Conservation (phyloP, 1,284 basidiomycete genomes). For the Moesziomyces sp. region DNA sequence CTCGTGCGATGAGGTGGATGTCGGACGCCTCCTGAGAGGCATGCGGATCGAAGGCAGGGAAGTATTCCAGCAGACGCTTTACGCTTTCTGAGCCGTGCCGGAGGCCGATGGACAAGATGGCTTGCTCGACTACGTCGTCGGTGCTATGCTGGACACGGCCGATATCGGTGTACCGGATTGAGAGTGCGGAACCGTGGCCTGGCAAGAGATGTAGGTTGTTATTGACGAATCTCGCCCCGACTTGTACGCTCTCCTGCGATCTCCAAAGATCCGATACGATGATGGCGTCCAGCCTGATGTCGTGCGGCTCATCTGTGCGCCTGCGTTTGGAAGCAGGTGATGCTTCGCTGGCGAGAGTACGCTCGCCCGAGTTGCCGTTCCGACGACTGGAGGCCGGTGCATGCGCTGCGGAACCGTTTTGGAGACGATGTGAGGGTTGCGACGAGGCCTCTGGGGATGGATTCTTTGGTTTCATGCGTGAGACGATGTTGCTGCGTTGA, state of each 20-base stretch:
- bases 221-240: neutral
- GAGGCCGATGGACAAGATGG: conserved; percentile 12
- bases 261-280: conserved; percentile 34
- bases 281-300: conserved; percentile 16
- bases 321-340: conserved; percentile 8
- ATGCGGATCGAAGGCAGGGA: conserved; percentile 22
- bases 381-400: neutral
- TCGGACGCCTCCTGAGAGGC: conserved; percentile 21
- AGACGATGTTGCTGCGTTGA: conserved; percentile 3
- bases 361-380: neutral
- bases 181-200: neutral
- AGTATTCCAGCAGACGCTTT: conserved; percentile 8
- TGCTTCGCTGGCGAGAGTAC: neutral
- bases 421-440: neutral
- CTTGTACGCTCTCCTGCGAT: conserved; percentile 2
- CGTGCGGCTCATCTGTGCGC: conserved; percentile 11
- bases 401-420: neutral
- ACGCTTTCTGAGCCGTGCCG: conserved; percentile 8
- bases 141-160: conserved; percentile 3
- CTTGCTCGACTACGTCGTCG: conserved; percentile 3
- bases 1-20: conserved; percentile 21
- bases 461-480: conserved; percentile 12
- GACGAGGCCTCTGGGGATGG: conserved; percentile 1
- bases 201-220: conserved; percentile 2
- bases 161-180: conserved; percentile 26